Evolutionary conservation across 257 asterid genomes (phyloP).

Genomic region (Orobanche coerulescens): DNA sequence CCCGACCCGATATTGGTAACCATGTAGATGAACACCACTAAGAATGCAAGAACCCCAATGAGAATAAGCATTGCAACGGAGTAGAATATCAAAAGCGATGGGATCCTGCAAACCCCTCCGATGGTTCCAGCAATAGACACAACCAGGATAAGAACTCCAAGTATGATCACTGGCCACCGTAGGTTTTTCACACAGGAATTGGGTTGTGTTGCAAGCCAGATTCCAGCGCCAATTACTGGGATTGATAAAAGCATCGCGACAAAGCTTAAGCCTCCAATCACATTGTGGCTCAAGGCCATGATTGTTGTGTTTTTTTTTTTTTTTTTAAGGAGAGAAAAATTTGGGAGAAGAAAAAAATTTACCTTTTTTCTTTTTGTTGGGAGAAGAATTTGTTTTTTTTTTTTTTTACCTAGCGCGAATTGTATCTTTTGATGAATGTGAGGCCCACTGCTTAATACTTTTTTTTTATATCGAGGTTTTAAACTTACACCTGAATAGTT

Average conservation of each 20-base stretch:
- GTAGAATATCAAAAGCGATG: conserved; percentile 54
- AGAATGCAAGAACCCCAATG: conserved; percentile 52
- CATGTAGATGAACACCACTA: conserved; percentile 65
- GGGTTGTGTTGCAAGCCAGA: conserved; percentile 66
- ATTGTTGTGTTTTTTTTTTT: background rate
- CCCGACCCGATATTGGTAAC: conserved; percentile 69
- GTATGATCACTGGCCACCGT: conserved; percentile 72
- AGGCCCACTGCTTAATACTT: no score
- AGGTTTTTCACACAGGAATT: conserved; percentile 81
- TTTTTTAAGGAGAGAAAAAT: background rate
- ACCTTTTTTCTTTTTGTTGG: no score
- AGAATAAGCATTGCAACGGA: conserved; percentile 68
- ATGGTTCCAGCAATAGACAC: conserved; percentile 65
- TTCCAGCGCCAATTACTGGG: conserved; percentile 79
- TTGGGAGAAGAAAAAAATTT: background rate
- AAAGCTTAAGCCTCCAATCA: conserved; percentile 71
- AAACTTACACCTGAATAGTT: no score
- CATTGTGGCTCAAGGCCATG: conserved; percentile 68
- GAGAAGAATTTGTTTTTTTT: no score
- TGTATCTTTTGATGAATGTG: no score
- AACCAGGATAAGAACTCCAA: conserved; percentile 52
- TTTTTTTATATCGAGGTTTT: no score
- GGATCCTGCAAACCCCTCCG: conserved; percentile 75
- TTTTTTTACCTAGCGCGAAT: no score
- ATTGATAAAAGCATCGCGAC: conserved; percentile 66